Evolutionary conservation across 1,139 yeast species (phyloP), one percentile per base, ranked within the genome.

Genomic region (Suhomyces terraborum): DNA sequence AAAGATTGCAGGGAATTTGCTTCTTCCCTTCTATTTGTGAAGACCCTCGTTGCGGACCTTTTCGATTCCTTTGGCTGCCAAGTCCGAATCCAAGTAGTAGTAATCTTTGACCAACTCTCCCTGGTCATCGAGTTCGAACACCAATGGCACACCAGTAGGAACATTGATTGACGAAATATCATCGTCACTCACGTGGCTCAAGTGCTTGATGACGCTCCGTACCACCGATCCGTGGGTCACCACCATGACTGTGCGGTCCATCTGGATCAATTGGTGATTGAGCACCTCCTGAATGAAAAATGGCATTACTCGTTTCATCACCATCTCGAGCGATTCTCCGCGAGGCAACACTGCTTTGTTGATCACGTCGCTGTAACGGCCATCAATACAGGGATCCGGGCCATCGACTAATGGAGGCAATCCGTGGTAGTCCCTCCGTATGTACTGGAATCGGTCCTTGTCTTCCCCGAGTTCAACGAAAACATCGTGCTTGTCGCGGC

Each of bases 211-310:
- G 26, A 84, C 64, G 17, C 88, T 82, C 48, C 95, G 68, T 3
- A 84, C 87, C 4, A 86, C 77, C 36, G 87, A 79, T 2, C 95
- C 95, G 61, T 86, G 95, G 1, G 88, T 84, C 8, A 83, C 86
- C 26, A 85, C 67, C 22, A 85, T 53, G 5, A 84, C 81, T 1
- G 77, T 73, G 31, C 70, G 69, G 34, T 72, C 61, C 35, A 70
- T 59, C 20, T 56, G 61, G 17, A 65, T 48, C 46, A 66, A 47
- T 24, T 67, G 66, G 31, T 67, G 54, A 9, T 55, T 53, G 30
- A 66, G 52, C 1, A 85, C 75, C 12, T 70, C 65, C 7, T 62
- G 52, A 7, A 67, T 58, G 48, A 81, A 67, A 50, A 76, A 80
- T 5, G 87, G 88, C 25, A 74, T 64, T 42, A 84, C 62, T 55